Evolutionary conservation across 164 flowering plant genomes (phyloP).

Genomic region (Chimonanthus praecox): DNA sequence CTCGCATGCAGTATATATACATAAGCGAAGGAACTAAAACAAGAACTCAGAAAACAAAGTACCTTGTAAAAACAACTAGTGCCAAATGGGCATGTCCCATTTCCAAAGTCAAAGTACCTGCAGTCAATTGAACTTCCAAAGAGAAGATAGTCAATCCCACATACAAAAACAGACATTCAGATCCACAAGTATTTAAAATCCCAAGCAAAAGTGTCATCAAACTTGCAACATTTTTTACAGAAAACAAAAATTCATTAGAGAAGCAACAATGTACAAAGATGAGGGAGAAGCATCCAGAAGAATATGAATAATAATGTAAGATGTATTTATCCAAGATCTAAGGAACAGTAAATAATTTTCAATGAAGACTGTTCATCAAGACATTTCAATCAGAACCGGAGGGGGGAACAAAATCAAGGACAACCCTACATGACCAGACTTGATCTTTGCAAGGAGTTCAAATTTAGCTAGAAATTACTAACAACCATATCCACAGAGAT

Average conservation of each 20-base stretch:
- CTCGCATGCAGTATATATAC: background rate
- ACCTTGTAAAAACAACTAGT: slow-evolving; percentile 98
- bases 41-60: slow-evolving; percentile 2
- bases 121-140: slow-evolving; percentile 84
- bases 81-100: slow-evolving; percentile 90
- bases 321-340: background rate
- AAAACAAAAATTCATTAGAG: background rate
- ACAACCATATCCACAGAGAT: background rate
- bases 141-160: slow-evolving; percentile 5
- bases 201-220: background rate
- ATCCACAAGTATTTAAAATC: background rate
- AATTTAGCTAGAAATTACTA: background rate
- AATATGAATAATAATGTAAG: too few species aligned
- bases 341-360: background rate
- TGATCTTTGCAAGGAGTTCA: background rate
- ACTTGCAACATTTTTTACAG: background rate
- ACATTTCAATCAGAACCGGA: background rate
- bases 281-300: too few species aligned
- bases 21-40: background rate
- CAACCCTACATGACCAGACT: background rate
- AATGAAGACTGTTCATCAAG: background rate
- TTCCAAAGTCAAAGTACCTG: slow-evolving; percentile 93
- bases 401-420: background rate
- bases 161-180: slow-evolving; percentile 1
- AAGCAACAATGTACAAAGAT: too few species aligned